These are phyloP conservation scores for Ascochyta clinopodiicola DNA, from an alignment of 2,329 filamentous ascomycete species.

Conservation along the genomic window DNA sequence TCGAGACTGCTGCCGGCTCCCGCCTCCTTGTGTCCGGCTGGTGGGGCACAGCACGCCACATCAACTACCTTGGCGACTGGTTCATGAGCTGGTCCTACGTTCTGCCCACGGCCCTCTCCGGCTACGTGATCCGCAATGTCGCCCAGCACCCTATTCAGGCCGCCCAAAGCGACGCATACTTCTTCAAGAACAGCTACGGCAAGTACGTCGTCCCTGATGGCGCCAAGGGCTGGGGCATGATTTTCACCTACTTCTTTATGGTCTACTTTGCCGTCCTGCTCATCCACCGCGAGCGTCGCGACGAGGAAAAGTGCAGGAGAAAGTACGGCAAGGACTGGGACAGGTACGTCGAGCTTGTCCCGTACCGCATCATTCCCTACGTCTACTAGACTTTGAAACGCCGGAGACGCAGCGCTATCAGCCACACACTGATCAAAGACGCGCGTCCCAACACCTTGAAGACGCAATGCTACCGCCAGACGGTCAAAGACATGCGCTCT, in stretches of 20 bases:
- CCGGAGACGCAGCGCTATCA: constrained; percentile 35
- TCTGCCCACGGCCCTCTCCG: constrained; percentile 83
- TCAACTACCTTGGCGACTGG: constrained; percentile 97
- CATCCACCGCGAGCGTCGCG: constrained; percentile 82
- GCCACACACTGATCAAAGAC: constrained; percentile 33
- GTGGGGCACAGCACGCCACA: constrained; percentile 92
- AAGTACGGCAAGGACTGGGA: constrained; percentile 97
- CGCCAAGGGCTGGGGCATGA: constrained; percentile 81
- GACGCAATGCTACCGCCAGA: constrained; percentile 36
- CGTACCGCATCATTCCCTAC: constrained; percentile 81
- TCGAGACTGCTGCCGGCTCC: constrained; percentile 82
- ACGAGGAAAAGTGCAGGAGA: constrained; percentile 86
- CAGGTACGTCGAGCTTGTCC: constrained; percentile 82
- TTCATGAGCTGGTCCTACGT: constrained; percentile 91
- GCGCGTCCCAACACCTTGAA: constrained; percentile 19
- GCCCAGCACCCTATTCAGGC: constrained; percentile 44
- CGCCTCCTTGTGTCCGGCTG: constrained; percentile 84
- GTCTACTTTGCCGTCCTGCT: constrained; percentile 88
- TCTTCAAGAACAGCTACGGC: constrained; percentile 62
- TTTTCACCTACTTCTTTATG: constrained; percentile 94
- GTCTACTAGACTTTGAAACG: constrained; percentile 66
- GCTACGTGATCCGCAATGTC: constrained; percentile 71
- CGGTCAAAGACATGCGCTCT: constrained; percentile 29
- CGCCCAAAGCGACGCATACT: constrained; percentile 60
- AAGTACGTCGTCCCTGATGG: constrained; percentile 73